phyloP scores from a whole-genome alignment of 441 rosid species.

The Macaranga tanarius region DNA sequence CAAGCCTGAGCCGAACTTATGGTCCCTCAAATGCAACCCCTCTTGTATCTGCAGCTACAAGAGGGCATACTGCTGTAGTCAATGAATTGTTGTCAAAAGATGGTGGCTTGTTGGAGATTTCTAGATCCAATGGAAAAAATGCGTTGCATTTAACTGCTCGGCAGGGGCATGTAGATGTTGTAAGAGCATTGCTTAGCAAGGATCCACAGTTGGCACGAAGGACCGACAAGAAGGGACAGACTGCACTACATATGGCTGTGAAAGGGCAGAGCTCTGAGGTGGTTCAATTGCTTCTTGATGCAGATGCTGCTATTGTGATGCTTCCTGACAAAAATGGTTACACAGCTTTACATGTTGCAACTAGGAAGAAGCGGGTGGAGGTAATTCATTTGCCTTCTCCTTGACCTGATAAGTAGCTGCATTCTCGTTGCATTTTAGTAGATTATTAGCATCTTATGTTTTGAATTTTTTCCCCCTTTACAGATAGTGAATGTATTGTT shows the following conservation, averaged over 20 bases:
- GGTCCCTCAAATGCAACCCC: constrained; percentile 87
- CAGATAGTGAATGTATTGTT: constrained; percentile 85
- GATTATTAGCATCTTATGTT: neutral
- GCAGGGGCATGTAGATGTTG: constrained; percentile 84
- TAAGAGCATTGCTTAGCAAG: constrained; percentile 65
- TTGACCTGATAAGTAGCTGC: neutral
- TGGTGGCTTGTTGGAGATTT: constrained; percentile 67
- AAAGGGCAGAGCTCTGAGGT: constrained; percentile 93
- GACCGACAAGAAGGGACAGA: constrained; percentile 94
- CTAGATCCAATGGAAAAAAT: constrained; percentile 84
- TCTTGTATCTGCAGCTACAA: constrained; percentile 83
- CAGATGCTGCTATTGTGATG: constrained; percentile 97
- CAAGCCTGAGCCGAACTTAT: constrained; percentile 69
- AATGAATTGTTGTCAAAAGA: constrained; percentile 76
- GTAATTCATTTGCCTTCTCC: constrained; percentile 34
- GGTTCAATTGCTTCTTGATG: constrained; percentile 76
- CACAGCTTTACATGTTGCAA: constrained; percentile 93
- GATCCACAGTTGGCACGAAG: constrained; percentile 91
- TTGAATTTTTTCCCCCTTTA: constrained; percentile 26
- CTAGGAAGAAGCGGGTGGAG: constrained; percentile 89
- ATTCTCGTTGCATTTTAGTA: neutral
- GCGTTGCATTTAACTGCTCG: constrained; percentile 90
- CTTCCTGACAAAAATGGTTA: constrained; percentile 87
- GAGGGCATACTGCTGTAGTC: constrained; percentile 88
- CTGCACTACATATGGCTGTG: constrained; percentile 97